phyloP scores from a whole-genome alignment of 768 basidiomycete species.

The Paxillus involutus region DNA sequence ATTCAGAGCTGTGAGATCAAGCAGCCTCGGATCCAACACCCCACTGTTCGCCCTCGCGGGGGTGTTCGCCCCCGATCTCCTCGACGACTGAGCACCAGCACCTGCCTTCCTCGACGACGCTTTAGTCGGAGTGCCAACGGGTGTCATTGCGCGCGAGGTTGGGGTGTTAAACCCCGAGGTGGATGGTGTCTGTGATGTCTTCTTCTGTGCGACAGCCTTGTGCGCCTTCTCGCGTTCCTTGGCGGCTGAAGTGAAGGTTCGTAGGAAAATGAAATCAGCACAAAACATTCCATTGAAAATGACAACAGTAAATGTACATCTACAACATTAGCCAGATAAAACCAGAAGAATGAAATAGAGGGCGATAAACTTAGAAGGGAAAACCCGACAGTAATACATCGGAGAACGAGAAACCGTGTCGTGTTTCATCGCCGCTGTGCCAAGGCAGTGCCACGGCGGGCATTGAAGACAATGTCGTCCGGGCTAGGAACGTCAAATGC shows the following conservation, averaged over 20 bases:
- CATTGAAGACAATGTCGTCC: conserved; percentile 83
- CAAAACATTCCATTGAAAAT: conserved; percentile 35
- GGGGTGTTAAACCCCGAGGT: conserved; percentile 39
- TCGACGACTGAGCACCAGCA: conserved; percentile 27
- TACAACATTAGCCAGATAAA: conserved; percentile 19
- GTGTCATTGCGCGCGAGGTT: conserved; percentile 46
- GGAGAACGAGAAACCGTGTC: conserved; percentile 1
- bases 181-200: conserved; percentile 30
- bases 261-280: conserved; percentile 38
- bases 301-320: conserved; percentile 32
- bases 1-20: conserved; percentile 78
- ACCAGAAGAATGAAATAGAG: conserved; percentile 14
- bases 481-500: conserved; percentile 86
- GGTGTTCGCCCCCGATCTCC: conserved; percentile 43
- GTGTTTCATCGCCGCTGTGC: conserved; percentile 35
- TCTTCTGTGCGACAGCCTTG: conserved; percentile 51
- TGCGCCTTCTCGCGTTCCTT: conserved; percentile 79
- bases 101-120: conserved; percentile 38
- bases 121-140: conserved; percentile 41
- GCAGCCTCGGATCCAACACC: conserved; percentile 51
- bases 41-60: conserved; percentile 34
- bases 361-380: conserved; percentile 10
- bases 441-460: conserved; percentile 73
- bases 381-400: background rate
- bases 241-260: conserved; percentile 52